Base-by-base conservation (phyloP, 306 rosid genomes). In the Begonia peltatifolia region DNA sequence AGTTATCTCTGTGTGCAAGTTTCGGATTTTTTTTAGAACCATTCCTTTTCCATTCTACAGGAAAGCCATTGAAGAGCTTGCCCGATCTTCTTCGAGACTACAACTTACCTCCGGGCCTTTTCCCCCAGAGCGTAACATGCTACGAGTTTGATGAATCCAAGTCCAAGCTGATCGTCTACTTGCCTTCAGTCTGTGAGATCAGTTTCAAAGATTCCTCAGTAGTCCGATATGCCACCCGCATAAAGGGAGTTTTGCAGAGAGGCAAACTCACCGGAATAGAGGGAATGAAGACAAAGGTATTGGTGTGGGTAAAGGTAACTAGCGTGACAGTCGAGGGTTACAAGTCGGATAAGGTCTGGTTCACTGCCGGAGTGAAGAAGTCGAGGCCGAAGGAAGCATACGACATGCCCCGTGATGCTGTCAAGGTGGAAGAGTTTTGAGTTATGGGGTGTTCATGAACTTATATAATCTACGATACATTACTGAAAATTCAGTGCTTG, bases 281-380 rank as follows among this genome's bases (percentile, higher is more conserved):
- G 57, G 99, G 99, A 66, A 79, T 86, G 99, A 90, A 90, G 74
- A 90, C 95, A 0, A 86, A 90, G 71, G 93, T 73, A 42, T 70
- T 90, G 2, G 94, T 86, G n/a, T 90, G 96, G 99, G 99, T 83
- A 44, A 90, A 81, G 76, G 83, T 90, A 59, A 90, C 94, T 50
- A 69, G 64, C 54, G 88, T 86, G 63, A 62, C 79, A 14, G 67
- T 90, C 16, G 99, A 90, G 42, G 83, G 90, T 62, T 72, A 79
- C 67, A 90, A 90, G 74, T 86, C 99, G 14, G 93, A 86, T 41
- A 79, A 81, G 74, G 67, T 90, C 46, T 90, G 95, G 88, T 66
- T 90, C 22, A 90, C 94, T 5, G 99, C 95, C 9, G 88, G 94
- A 14, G 83, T 90, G 3, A 90, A 86, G 95, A 90, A 90, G 64